Evolutionary conservation across 2,329 filamentous ascomycete genomes (phyloP).

Genomic region (Aspergillus bombycis): DNA sequence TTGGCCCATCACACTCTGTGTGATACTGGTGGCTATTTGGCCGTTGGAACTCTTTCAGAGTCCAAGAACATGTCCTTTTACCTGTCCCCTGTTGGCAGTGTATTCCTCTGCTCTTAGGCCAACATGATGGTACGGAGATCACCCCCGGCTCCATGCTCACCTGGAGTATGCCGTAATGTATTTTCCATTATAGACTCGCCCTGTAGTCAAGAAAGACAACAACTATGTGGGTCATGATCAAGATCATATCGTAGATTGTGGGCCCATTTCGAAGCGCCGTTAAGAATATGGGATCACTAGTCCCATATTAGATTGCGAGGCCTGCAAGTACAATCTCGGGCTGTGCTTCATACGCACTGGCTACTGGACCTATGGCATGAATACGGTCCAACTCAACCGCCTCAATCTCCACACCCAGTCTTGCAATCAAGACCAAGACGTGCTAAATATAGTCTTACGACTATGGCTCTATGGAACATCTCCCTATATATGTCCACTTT

Average conservation of each 20-base stretch:
- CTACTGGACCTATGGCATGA: not conserved
- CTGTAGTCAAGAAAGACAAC: not conserved
- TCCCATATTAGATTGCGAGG: not conserved
- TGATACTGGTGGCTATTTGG: conserved; percentile 12
- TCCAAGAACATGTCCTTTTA: not conserved
- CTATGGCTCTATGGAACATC: not conserved
- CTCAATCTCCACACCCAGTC: not conserved
- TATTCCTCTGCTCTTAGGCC: not conserved
- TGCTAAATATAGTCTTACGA: not conserved
- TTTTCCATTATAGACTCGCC: not conserved
- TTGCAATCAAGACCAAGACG: not conserved
- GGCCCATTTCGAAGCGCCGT: not conserved
- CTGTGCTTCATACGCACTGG: not conserved
- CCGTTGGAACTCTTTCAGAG: conserved; percentile 6
- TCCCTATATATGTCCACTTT: not conserved
- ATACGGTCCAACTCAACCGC: not conserved
- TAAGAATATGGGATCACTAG: not conserved
- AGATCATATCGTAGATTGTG: not conserved
- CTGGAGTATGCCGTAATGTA: not conserved
- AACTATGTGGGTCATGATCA: conserved; percentile 2
- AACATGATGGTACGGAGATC: conserved; percentile 1
- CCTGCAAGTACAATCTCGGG: not conserved
- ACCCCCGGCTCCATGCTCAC: not conserved
- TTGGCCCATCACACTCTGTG: conserved; percentile 5
- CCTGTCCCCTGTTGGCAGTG: not conserved